These are phyloP conservation scores for Nannochloropsis gaditana DNA, from an alignment of 108 stramenopile genomes.

Conservation along the genomic window DNA sequence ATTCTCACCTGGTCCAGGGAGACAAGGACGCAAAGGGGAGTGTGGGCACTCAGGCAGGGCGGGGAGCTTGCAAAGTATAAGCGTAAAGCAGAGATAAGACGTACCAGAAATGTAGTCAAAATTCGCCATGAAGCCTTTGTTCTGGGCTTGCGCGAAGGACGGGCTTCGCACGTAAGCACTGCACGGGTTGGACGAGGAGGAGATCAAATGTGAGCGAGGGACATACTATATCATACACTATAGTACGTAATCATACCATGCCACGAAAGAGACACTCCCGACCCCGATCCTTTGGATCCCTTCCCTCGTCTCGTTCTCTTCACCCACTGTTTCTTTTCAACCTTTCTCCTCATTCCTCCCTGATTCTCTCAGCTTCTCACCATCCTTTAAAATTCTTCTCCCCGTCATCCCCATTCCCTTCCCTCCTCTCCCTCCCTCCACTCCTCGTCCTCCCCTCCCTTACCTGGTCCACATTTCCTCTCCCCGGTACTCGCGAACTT, in stretches of 20 bases:
- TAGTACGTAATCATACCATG: no score
- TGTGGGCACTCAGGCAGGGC: not conserved
- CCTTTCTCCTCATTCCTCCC: not conserved
- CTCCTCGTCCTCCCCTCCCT: not conserved
- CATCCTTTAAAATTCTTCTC: not conserved
- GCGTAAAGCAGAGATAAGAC: not conserved
- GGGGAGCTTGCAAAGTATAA: not conserved
- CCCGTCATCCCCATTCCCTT: not conserved
- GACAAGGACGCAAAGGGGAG: not conserved
- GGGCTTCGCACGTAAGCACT: not conserved
- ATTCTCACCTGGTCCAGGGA: not conserved
- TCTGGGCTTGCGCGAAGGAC: not conserved
- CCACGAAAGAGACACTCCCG: no score
- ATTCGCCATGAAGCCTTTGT: not conserved
- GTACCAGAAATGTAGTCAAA: not conserved
- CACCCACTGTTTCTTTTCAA: not conserved
- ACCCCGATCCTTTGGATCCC: no score
- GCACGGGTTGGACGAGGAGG: not conserved
- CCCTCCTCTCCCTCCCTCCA: no score
- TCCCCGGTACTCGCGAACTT: conserved; percentile 1
- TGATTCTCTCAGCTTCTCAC: not conserved
- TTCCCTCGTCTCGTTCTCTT: no score
- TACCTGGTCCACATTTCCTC: not conserved
- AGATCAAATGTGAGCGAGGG: not conserved
- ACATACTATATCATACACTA: no score